phyloP scores from a whole-genome alignment of 2,329 filamentous ascomycete genomes.

The Cucurbitaria berberidis region DNA sequence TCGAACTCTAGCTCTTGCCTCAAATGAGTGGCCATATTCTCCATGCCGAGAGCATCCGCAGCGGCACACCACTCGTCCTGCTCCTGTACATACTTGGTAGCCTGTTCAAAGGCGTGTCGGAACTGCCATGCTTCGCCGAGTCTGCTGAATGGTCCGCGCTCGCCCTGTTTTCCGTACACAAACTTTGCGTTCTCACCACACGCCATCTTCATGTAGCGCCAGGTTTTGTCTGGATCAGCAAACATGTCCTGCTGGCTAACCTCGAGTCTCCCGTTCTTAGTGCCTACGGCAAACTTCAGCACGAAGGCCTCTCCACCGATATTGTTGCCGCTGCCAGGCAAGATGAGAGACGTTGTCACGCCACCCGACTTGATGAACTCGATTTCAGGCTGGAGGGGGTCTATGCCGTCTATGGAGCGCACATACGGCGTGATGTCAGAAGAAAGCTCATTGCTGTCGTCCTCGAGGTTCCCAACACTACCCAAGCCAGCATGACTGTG shows the following conservation, averaged over 20 bases:
- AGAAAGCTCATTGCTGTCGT: slow-evolving; percentile 69
- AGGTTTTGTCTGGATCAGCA: slow-evolving; percentile 68
- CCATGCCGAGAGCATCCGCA: slow-evolving; percentile 58
- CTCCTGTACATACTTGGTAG: slow-evolving; percentile 60
- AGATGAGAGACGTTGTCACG: slow-evolving; percentile 71
- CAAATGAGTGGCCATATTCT: slow-evolving; percentile 63
- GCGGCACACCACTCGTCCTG: slow-evolving; percentile 73
- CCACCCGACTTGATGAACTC: slow-evolving; percentile 74
- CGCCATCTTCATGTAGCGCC: slow-evolving; percentile 79
- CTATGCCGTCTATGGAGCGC: slow-evolving; percentile 69
- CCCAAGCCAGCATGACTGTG: slow-evolving; percentile 66
- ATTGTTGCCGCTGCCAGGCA: slow-evolving; percentile 74
- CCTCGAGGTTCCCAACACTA: slow-evolving; percentile 60
- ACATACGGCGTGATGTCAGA: slow-evolving; percentile 71
- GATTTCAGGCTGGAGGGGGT: slow-evolving; percentile 68
- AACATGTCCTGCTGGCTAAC: slow-evolving; percentile 68
- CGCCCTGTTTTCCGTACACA: slow-evolving; percentile 63
- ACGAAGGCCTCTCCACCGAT: slow-evolving; percentile 74
- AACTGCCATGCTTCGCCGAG: slow-evolving; percentile 74
- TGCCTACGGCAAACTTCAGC: slow-evolving; percentile 71
- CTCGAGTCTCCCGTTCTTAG: slow-evolving; percentile 65
- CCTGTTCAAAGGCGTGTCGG: slow-evolving; percentile 70
- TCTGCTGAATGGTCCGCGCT: slow-evolving; percentile 63
- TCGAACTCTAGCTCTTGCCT: slow-evolving; percentile 70
- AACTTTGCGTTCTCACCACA: slow-evolving; percentile 74